Evolutionary conservation across 495 filamentous ascomycete species (phyloP), one percentile per base, ranked within the genome.

Genomic region (Xylaria telfairii): DNA sequence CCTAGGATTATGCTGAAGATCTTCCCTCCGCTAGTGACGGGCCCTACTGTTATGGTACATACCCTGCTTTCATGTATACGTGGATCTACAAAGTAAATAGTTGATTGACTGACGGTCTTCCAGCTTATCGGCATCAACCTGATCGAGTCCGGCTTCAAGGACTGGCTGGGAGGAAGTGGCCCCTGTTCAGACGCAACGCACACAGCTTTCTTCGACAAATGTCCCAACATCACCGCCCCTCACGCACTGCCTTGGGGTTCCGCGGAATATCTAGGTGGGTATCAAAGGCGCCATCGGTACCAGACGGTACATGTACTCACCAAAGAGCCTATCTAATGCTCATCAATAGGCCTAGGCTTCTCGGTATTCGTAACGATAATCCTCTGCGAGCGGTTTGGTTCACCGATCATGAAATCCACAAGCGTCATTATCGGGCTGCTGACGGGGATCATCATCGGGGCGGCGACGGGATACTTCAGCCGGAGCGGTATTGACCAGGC

Each of bases 21-120:
- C 76, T 97, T 97, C 81, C 94, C 94, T 44, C 94, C 93, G 0
- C 85, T 97, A 47, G 93, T 97, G 51, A 98, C 94, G 12, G 94
- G 94, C 6, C 93, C 88, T 10, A 95, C 92, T 0, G 92, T 96
- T 44, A 88, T 92, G 76, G 84, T 96, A 61, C 79, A 64, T 19
- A 51, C 49, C 17, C 17, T 49, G 24, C 3, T 21, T 21, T 26
- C 42, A 24, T 21, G 17, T 13, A n/a, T 4, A 4, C 9, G 15
- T 8, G 13, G 3, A 17, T 24, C 3, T 12, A 12, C 26, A 30
- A 17, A 28, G 21, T 53, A 32, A 47, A 28, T 26, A 13, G n/a
- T 12, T 49, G 21, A 26, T 28, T 51, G 26, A 65, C 44, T 7
- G 37, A 5, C 7, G 37, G 1, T 21, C 6, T 34, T 19, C 24